Conservation (phyloP, 129 eudicot species). For the Rutidosis leptorrhynchoides region DNA sequence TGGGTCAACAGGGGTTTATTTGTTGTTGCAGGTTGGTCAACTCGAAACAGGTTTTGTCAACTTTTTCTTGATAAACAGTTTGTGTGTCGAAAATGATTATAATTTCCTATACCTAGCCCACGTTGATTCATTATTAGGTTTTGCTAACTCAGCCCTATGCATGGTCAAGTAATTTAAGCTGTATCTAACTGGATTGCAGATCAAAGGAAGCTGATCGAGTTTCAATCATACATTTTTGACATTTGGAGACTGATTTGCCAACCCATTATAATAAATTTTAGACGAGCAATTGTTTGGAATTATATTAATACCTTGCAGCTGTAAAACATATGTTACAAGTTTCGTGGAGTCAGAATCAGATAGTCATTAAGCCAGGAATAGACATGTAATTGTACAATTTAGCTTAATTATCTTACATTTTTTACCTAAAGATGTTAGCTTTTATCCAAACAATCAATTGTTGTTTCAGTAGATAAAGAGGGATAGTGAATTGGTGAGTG, state of each 20-base stretch:
- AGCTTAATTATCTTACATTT: not conserved
- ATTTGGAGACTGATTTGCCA: not conserved
- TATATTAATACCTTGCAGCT: not conserved
- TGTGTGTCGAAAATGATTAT: not conserved
- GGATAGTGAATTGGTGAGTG: not conserved
- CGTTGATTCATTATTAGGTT: not conserved
- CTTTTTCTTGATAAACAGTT: not conserved
- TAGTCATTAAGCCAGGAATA: not conserved
- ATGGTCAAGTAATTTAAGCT: constrained; percentile 7
- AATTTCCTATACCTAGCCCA: not conserved
- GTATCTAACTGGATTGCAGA: constrained; percentile 27
- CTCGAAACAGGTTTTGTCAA: not conserved
- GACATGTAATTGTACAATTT: not conserved
- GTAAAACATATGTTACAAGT: not conserved
- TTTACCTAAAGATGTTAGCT: no score
- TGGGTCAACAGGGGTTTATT: not conserved
- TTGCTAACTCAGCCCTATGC: not conserved
- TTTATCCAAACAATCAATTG: not conserved
- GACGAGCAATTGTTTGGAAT: not conserved
- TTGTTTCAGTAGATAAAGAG: not conserved
- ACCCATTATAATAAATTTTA: not conserved
- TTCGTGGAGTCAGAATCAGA: not conserved
- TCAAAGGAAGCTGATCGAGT: constrained; percentile 19
- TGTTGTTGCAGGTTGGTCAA: not conserved
- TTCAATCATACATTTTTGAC: constrained; percentile 15